These are phyloP conservation scores for Talinum fruticosum DNA, from an alignment of 148 eudicot species.

Conservation along the genomic window DNA sequence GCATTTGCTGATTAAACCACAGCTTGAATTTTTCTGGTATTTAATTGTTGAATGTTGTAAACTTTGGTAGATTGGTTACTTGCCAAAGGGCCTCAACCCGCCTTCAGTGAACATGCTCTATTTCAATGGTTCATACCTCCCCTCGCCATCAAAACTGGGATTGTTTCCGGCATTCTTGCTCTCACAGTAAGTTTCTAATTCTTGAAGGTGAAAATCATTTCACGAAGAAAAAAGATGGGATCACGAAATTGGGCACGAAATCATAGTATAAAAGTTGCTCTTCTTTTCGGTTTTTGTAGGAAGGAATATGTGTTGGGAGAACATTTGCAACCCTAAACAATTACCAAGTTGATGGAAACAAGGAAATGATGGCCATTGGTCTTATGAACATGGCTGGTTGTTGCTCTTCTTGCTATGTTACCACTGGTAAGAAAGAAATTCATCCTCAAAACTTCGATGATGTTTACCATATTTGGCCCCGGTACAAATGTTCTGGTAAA, in stretches of 20 bases:
- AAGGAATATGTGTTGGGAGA: conserved; percentile 97
- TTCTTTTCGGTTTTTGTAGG: conserved; percentile 38
- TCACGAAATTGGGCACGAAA: neutral
- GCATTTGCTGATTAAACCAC: neutral
- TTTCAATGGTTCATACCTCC: conserved; percentile 56
- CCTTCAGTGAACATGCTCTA: conserved; percentile 72
- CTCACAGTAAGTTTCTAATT: conserved; percentile 81
- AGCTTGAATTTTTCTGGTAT: neutral
- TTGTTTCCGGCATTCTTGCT: conserved; percentile 76
- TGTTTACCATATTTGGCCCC: no score
- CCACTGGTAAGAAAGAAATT: conserved; percentile 53
- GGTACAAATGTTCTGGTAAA: no score
- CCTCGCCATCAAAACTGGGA: conserved; percentile 80
- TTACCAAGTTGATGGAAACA: conserved; percentile 98
- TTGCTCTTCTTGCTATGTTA: conserved; percentile 89
- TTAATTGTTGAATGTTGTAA: neutral
- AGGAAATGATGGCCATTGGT: conserved; percentile 98
- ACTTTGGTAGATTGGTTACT: conserved; percentile 68
- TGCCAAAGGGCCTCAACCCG: conserved; percentile 84
- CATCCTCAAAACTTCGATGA: no score
- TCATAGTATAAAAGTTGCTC: neutral
- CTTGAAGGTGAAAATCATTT: neutral
- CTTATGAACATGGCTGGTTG: conserved; percentile 96
- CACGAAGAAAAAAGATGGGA: neutral
- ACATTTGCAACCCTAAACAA: conserved; percentile 82